Evolutionary conservation across 2,329 filamentous ascomycete genomes (phyloP), one percentile per base, ranked within the genome.

Genomic region (Diplodia seriata): DNA sequence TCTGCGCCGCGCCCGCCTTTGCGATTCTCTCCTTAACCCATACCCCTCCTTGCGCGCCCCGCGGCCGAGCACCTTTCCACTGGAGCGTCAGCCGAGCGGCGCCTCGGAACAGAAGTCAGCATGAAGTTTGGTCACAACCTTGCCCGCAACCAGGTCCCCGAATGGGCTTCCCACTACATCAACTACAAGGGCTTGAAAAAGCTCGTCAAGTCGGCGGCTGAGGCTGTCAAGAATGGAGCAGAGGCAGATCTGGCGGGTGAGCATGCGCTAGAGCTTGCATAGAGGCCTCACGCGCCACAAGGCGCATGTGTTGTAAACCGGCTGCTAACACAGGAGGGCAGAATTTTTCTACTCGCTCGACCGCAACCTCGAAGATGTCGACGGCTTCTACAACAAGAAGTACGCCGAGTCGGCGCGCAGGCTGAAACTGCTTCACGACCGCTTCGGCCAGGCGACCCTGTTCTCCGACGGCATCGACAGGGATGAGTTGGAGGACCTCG

Each of bases 261-360:
- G 90, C 80, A 75, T 56, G 53, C 55, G 66, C 67, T 56, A 65
- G 68, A 47, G 61, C 70, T 64, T 69, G 14, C 18, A 8, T 14
- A 14, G 31, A 36, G 12, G 56, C 33, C 56, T 53, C 9, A 18
- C 14, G 14, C 26, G 50, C 62, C 40, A 26, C 23, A 11, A n/a
- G 36, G 43, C 23, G 11, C 33, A 4, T 14, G 29, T 31, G 26
- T 66, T 56, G 50, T 14, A 47, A 63, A 31, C 29, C 31, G 47
- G 40, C 59, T 49, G 59, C 59, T 63, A 63, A 63, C 47, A 31
- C 49, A 26, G 36, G 26, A 50, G 33, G 54, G 74, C 83, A 97
- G 95, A 94, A 80, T 97, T 99, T 85, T 97, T 97, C 84, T 97
- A 94, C 80, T 92, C 91, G 71, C 89, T 99, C 78, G 95, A 99